Conservation (phyloP, 2,329 filamentous ascomycete genomes). For the Tolypocladium ophioglossoides region DNA sequence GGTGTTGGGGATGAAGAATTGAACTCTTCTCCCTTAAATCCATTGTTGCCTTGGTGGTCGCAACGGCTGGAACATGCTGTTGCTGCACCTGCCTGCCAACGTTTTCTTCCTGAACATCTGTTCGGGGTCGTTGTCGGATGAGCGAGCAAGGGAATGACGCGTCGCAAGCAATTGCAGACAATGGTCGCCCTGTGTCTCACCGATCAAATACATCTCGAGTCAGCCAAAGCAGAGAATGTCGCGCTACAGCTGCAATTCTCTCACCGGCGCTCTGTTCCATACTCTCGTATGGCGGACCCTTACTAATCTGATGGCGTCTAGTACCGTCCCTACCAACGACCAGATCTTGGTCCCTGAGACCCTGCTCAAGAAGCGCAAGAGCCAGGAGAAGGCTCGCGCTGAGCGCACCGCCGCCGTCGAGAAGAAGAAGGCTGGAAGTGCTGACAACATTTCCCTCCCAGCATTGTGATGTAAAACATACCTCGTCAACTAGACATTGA, state of each 20-base stretch:
- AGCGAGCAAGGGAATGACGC: slow-evolving; percentile 25
- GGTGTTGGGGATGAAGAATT: slow-evolving; percentile 71
- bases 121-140: slow-evolving; percentile 68
- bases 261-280: slow-evolving; percentile 66
- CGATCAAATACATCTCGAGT: slow-evolving; percentile 80
- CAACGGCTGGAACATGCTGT: slow-evolving; percentile 16
- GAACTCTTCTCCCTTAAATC: slow-evolving; percentile 62
- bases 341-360: slow-evolving; percentile 98
- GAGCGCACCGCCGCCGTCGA: slow-evolving; percentile 68
- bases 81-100: slow-evolving; percentile 16
- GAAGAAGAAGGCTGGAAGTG: slow-evolving; percentile 84
- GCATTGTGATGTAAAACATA: slow-evolving; percentile 81
- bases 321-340: slow-evolving; percentile 86
- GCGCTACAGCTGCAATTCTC: slow-evolving; percentile 88
- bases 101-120: slow-evolving; percentile 27
- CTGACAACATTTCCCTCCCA: slow-evolving; percentile 19
- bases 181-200: slow-evolving; percentile 41
- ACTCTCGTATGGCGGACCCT: slow-evolving; percentile 54
- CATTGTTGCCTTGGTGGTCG: slow-evolving; percentile 47
- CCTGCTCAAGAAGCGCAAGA: slow-evolving; percentile 99
- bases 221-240: slow-evolving; percentile 83
- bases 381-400: slow-evolving; percentile 97
- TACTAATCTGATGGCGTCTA: slow-evolving; percentile 65
- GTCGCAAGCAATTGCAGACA: slow-evolving; percentile 1
- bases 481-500: slow-evolving; percentile 76